Evolutionary conservation across 768 basidiomycete species (phyloP).

Genomic region (Collybia mongolica): DNA sequence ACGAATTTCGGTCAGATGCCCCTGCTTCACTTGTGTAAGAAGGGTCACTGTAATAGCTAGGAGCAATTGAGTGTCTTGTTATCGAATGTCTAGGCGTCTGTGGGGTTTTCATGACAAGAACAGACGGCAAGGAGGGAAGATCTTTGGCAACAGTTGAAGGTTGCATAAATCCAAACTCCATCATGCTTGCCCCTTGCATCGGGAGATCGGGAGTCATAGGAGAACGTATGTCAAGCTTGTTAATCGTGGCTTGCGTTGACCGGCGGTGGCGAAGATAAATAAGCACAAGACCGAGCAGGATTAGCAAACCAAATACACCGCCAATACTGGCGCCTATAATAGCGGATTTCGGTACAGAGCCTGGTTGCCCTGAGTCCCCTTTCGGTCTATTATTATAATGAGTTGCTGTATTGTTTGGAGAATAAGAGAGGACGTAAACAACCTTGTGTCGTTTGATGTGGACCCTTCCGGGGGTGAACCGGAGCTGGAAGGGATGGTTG

Average conservation of each 20-base stretch:
- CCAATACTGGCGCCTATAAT: conserved; percentile 10
- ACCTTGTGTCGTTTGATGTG: neutral
- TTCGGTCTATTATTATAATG: no score
- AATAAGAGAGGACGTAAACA: neutral
- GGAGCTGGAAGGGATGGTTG: neutral
- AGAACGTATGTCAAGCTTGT: conserved; percentile 23
- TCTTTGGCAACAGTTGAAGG: conserved; percentile 18
- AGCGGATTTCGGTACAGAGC: no score
- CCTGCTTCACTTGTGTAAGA: conserved; percentile 20
- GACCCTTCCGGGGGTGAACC: neutral
- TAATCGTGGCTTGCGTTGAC: conserved; percentile 9
- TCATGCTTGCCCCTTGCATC: conserved; percentile 27
- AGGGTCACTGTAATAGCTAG: conserved; percentile 37
- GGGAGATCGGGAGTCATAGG: conserved; percentile 31
- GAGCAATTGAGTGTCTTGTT: conserved; percentile 32
- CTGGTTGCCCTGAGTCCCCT: no score
- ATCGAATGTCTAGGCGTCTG: conserved; percentile 11
- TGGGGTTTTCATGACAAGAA: no score
- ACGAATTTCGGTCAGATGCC: conserved; percentile 18
- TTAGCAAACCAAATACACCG: conserved; percentile 21
- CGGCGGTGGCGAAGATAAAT: conserved; percentile 23
- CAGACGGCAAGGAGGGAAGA: conserved; percentile 22
- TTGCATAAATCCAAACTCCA: conserved; percentile 23
- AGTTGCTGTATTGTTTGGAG: no score
- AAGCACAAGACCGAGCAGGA: conserved; percentile 17